These are phyloP conservation scores for Hyphodiscus hymeniophilus DNA, from an alignment of 495 filamentous ascomycete genomes.

Conservation along the genomic window DNA sequence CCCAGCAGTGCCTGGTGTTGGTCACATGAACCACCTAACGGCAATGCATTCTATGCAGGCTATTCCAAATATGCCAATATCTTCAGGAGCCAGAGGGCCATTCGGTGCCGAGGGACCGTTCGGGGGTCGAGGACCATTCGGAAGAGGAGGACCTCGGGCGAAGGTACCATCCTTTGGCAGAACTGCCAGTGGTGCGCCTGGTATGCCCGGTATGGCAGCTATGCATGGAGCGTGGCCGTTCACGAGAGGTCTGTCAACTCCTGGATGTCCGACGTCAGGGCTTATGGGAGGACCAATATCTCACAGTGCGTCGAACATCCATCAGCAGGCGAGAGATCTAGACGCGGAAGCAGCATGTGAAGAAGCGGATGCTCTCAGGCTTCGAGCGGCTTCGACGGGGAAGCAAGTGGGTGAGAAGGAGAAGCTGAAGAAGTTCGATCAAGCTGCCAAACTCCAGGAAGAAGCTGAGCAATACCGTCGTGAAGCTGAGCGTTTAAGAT, in stretches of 20 bases:
- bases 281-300: background rate
- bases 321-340: slow-evolving; percentile 8
- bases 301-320: slow-evolving; percentile 6
- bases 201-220: slow-evolving; percentile 1
- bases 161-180: background rate
- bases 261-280: slow-evolving; percentile 1
- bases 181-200: background rate
- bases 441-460: slow-evolving; percentile 14
- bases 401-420: slow-evolving; percentile 5
- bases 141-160: too few relatives aligned
- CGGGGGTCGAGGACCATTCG: too few relatives aligned
- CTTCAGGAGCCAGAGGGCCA: too few relatives aligned
- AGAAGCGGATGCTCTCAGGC: slow-evolving; percentile 3
- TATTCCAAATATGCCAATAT: background rate
- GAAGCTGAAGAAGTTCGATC: slow-evolving; percentile 6
- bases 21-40: background rate
- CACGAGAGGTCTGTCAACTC: slow-evolving; percentile 3
- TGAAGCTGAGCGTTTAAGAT: slow-evolving; percentile 15
- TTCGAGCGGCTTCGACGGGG: slow-evolving; percentile 1
- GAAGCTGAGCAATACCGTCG: slow-evolving; percentile 12
- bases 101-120: background rate
- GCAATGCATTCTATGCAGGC: background rate
- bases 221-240: slow-evolving; percentile 13
- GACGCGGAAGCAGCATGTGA: background rate
- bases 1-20: background rate